These are phyloP conservation scores for Populus simonii DNA, from an alignment of 345 rosid species.

Conservation along the genomic window DNA sequence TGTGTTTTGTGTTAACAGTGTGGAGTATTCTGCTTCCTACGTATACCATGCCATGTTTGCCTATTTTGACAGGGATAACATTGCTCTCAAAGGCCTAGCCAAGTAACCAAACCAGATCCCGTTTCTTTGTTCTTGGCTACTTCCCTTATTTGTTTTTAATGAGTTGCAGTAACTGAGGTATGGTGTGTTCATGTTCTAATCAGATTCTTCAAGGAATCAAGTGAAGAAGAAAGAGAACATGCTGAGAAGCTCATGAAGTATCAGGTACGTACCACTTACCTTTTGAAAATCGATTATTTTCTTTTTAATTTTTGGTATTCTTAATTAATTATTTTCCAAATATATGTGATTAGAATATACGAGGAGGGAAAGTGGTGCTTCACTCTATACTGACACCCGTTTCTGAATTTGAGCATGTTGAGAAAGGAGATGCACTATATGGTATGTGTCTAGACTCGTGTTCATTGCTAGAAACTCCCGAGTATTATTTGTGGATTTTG, in stretches of 20 bases:
- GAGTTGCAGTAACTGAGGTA: background rate
- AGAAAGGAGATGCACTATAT: conserved; percentile 85
- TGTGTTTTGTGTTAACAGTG: conserved; percentile 38
- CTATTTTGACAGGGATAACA: conserved; percentile 78
- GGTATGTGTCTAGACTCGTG: conserved; percentile 32
- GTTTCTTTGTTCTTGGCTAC: background rate
- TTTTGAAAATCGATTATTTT: background rate
- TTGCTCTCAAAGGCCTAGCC: conserved; percentile 75
- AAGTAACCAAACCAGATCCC: conserved; percentile 42
- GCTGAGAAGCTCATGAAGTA: conserved; percentile 74
- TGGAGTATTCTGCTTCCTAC: conserved; percentile 78
- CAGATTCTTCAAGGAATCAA: conserved; percentile 68
- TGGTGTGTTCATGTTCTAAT: background rate
- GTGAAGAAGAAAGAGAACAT: conserved; percentile 75
- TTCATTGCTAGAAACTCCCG: background rate
- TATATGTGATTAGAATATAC: conserved; percentile 40
- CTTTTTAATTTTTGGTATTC: background rate
- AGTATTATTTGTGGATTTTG: too few species aligned
- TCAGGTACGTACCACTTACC: conserved; percentile 50
- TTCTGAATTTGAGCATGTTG: conserved; percentile 71
- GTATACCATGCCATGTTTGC: conserved; percentile 81
- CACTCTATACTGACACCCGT: conserved; percentile 51
- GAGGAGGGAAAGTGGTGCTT: conserved; percentile 70
- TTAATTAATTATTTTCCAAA: background rate
- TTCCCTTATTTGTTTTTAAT: background rate